Evolutionary conservation across 2,329 filamentous ascomycete species (phyloP), one percentile per base, ranked within the genome.

Genomic region (Alternaria ventricosa): DNA sequence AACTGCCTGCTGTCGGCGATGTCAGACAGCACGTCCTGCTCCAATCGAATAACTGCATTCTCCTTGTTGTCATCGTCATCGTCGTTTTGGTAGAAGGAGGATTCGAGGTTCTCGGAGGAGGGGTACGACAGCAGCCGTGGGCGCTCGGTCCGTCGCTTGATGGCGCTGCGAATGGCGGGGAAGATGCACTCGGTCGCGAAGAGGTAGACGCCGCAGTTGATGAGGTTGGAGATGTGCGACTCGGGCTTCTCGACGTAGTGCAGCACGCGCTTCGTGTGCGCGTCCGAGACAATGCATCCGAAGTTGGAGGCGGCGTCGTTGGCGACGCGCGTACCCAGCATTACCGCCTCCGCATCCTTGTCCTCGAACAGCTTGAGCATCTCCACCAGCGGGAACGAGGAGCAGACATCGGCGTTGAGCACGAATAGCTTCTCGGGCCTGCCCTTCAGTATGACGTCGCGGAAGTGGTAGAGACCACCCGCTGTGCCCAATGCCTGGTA

Each of bases 181-280:
- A 98, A 98, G 84, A 98, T 97, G 81, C 91, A 93, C 73, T 97
- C 94, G 68, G 94, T 96, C 69, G 92, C 89, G 83, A 99, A 99
- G 75, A 98, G 92, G 84, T 98, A 99, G 76, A 99, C 94, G 75
- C 96, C 96, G 82, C 96, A 98, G 87, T 98, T 99, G 87, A 99
- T 99, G 71, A 99, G 87, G 84, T 97, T 97, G 78, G 92, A 96
- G 82, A 99, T 97, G 82, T 97, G 92, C 60, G 92, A 94, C 82
- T 99, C 95, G 70, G 96, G 96, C 86, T 98, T 98, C 87, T 98
- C 96, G 80, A 99, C 96, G 83, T 99, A 98, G 85, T 99, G 96
- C 64, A 98, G 90, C 49, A 99, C 96, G 71, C 95, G 93, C 80
- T 95, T 94, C 69, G 92, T 97, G 83, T 97, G 93, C 46, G 91